Conservation (phyloP, 108 stramenopile genomes). For the Discostella pseudostelligera region DNA sequence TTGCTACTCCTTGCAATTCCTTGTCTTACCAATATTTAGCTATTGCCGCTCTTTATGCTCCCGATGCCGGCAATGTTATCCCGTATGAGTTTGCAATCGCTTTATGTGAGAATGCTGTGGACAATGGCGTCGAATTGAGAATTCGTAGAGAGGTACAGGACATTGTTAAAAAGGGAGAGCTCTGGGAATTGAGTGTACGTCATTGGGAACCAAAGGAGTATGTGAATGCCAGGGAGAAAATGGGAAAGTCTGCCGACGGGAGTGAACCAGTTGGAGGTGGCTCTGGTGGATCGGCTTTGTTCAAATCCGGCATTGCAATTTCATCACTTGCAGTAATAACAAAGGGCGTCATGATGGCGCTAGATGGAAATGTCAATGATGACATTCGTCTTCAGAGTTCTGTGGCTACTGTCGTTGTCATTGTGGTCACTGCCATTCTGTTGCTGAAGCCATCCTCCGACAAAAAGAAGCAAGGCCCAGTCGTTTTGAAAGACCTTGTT, state of each 20-base stretch:
- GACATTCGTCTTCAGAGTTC: constrained; percentile 20
- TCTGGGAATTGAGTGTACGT: constrained; percentile 41
- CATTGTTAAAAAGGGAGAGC: constrained; percentile 30
- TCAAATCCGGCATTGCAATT: constrained; percentile 22
- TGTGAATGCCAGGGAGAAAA: constrained; percentile 41
- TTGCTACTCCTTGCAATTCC: background rate
- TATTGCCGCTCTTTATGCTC: constrained; percentile 72
- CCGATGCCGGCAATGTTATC: constrained; percentile 83
- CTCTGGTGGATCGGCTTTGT: background rate
- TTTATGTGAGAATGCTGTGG: constrained; percentile 81
- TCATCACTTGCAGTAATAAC: constrained; percentile 23
- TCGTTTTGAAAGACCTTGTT: constrained; percentile 45
- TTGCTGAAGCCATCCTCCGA: constrained; percentile 10
- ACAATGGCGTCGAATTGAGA: constrained; percentile 83
- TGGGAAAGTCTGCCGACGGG: constrained; percentile 46
- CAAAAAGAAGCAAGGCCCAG: constrained; percentile 3
- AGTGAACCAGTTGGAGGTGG: constrained; percentile 10
- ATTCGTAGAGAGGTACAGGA: constrained; percentile 65
- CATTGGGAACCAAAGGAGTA: constrained; percentile 76
- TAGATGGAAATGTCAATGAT: constrained; percentile 31
- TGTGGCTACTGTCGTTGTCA: constrained; percentile 27
- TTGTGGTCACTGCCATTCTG: constrained; percentile 28
- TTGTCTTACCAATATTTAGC: constrained; percentile 1
- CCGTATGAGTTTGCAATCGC: constrained; percentile 85
- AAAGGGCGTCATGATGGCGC: constrained; percentile 36